These are phyloP conservation scores for Suhomyces terraborum DNA, from an alignment of 1,139 yeast genomes.

Conservation along the genomic window DNA sequence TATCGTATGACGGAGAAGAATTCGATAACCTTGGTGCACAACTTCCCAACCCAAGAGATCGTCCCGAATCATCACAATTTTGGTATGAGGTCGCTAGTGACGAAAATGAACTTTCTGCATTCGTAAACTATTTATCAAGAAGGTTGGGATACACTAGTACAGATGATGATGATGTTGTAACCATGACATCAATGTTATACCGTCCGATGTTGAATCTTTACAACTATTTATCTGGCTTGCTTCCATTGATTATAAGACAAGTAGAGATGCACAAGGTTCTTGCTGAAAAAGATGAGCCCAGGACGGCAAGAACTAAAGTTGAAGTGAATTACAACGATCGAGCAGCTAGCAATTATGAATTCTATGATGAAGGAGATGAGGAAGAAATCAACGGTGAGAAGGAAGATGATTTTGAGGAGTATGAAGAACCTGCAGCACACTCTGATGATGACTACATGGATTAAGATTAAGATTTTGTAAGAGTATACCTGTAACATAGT, in stretches of 20 bases:
- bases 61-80: neutral
- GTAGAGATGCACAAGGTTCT: conserved; percentile 16
- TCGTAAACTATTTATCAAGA: conserved; percentile 29
- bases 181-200: conserved; percentile 28
- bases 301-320: conserved; percentile 20
- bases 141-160: conserved; percentile 24
- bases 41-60: conserved; percentile 15
- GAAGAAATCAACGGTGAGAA: conserved; percentile 17
- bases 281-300: conserved; percentile 14
- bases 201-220: conserved; percentile 31
- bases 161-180: conserved; percentile 16
- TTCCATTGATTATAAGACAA: conserved; percentile 27
- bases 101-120: conserved; percentile 32
- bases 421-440: conserved; percentile 13
- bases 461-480: conserved; percentile 6
- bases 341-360: conserved; percentile 10
- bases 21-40: conserved; percentile 37
- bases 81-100: conserved; percentile 52
- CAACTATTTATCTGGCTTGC: conserved; percentile 27
- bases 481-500: conserved; percentile 9
- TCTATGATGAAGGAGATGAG: conserved; percentile 18
- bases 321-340: conserved; percentile 18
- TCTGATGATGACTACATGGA: conserved; percentile 19
- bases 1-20: conserved; percentile 37
- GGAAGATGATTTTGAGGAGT: conserved; percentile 21